phyloP scores from a whole-genome alignment of 1,284 basidiomycete genomes.

The Anthracocystis walkeri region DNA sequence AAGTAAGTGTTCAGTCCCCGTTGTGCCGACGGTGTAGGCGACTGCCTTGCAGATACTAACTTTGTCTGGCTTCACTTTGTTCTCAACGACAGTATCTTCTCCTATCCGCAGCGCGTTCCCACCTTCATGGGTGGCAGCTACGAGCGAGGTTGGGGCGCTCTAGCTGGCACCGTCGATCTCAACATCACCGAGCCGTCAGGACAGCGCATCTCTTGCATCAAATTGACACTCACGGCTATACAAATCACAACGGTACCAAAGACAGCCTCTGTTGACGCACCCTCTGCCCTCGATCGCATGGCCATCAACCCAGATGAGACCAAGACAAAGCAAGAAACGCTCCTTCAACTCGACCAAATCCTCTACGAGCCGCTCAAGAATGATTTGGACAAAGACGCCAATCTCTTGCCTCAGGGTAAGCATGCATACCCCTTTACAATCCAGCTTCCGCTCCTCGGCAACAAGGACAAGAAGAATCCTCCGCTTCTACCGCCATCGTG shows the following conservation, averaged over 20 bases:
- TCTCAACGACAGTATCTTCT: conserved; percentile 28
- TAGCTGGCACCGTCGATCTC: conserved; percentile 49
- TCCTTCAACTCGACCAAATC: conserved; percentile 53
- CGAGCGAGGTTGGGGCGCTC: conserved; percentile 53
- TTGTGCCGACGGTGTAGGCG: neutral
- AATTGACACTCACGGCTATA: conserved; percentile 48
- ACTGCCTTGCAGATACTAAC: neutral
- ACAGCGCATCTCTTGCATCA: conserved; percentile 50
- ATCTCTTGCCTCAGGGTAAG: conserved; percentile 39
- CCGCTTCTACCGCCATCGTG: conserved; percentile 33
- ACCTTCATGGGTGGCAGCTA: conserved; percentile 63
- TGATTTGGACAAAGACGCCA: conserved; percentile 22
- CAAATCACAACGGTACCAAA: conserved; percentile 36
- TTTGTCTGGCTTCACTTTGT: neutral
- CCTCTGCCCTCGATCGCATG: conserved; percentile 31
- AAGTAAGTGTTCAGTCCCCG: conserved; percentile 13
- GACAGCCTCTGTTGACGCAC: conserved; percentile 31
- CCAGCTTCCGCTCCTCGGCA: conserved; percentile 35
- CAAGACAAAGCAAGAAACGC: conserved; percentile 38
- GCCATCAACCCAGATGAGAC: conserved; percentile 36
- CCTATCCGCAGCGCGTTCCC: conserved; percentile 55
- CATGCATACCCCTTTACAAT: conserved; percentile 52
- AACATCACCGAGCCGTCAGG: conserved; percentile 35
- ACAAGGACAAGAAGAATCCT: conserved; percentile 28
- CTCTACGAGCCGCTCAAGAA: conserved; percentile 32